A percentile compares a stretch with the other conserved stretches of the same genome.
Conservation (phyloP, 2,329 filamentous ascomycete genomes). For the Thelonectria blattea region DNA sequence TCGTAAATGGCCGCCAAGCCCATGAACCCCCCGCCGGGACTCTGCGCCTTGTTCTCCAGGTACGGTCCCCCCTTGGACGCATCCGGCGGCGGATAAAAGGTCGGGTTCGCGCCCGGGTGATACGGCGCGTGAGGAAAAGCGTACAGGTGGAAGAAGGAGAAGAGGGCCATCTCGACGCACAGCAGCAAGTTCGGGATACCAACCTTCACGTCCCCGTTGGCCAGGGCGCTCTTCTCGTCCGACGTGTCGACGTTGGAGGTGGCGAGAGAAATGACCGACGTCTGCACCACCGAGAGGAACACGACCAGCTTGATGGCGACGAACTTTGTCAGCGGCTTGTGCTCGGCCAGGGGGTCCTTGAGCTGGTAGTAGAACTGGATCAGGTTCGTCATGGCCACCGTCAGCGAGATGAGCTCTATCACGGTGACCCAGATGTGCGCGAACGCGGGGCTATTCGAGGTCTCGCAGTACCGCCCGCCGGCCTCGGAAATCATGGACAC, state of each 20-base stretch:
- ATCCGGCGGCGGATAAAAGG: conserved; percentile 55
- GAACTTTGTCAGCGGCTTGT: conserved; percentile 80
- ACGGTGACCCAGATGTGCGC: conserved; percentile 81
- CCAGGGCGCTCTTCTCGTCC: conserved; percentile 62
- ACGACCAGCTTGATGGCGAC: conserved; percentile 89
- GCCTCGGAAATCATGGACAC: conserved; percentile 77
- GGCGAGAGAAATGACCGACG: conserved; percentile 55
- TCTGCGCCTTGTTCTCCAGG: conserved; percentile 50
- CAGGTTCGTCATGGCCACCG: conserved; percentile 85
- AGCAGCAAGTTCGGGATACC: conserved; percentile 80
- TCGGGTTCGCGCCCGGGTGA: conserved; percentile 50
- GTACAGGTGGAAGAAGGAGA: conserved; percentile 78
- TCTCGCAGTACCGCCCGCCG: conserved; percentile 75
- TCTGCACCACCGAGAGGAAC: conserved; percentile 90
- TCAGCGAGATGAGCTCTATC: conserved; percentile 74
- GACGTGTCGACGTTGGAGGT: conserved; percentile 67
- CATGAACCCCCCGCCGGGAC: conserved; percentile 68
- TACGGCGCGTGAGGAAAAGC: conserved; percentile 83
- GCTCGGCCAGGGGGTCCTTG: conserved; percentile 68
- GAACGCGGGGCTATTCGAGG: conserved; percentile 77
- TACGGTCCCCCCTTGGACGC: conserved; percentile 46
- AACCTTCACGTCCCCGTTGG: conserved; percentile 77
- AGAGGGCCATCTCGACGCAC: conserved; percentile 85
- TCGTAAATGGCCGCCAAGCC: conserved; percentile 71
- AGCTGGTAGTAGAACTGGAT: conserved; percentile 88